Conservation (phyloP, 208 protist species). For the Borovskyia barvae region DNA sequence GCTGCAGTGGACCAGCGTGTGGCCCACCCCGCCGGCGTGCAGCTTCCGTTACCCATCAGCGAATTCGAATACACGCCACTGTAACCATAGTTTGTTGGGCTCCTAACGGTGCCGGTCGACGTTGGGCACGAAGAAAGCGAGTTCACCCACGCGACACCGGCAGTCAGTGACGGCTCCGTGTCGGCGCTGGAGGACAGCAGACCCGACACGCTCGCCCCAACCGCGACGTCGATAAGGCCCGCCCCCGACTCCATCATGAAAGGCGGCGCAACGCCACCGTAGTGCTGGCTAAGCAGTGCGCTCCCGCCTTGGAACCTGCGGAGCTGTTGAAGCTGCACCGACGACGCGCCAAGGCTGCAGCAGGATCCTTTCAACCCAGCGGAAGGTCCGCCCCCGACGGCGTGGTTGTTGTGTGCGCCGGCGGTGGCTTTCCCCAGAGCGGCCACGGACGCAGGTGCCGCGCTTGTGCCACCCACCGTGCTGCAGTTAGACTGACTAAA, state of each 20-base stretch:
- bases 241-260: too few relatives aligned
- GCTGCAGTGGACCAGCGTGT: not conserved
- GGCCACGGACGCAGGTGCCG: too few relatives aligned
- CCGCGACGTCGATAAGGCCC: conserved; percentile 8
- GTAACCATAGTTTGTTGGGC: conserved; percentile 3
- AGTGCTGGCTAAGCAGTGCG: too few relatives aligned
- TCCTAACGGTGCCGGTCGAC: conserved; percentile 12
- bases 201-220: not conserved
- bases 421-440: too few relatives aligned
- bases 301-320: too few relatives aligned
- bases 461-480: too few relatives aligned
- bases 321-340: not conserved
- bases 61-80: conserved; percentile 12
- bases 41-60: not conserved
- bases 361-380: not conserved
- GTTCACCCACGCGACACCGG: conserved; percentile 17
- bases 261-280: too few relatives aligned
- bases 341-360: not conserved
- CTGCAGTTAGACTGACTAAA: too few relatives aligned
- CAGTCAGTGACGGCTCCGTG: conserved; percentile 20
- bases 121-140: conserved; percentile 6
- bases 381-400: too few relatives aligned
- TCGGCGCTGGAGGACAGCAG: conserved; percentile 1
- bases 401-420: too few relatives aligned
- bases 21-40: not conserved